phyloP scores from a whole-genome alignment of 345 rosid species.

The Eutrema japonicum region DNA sequence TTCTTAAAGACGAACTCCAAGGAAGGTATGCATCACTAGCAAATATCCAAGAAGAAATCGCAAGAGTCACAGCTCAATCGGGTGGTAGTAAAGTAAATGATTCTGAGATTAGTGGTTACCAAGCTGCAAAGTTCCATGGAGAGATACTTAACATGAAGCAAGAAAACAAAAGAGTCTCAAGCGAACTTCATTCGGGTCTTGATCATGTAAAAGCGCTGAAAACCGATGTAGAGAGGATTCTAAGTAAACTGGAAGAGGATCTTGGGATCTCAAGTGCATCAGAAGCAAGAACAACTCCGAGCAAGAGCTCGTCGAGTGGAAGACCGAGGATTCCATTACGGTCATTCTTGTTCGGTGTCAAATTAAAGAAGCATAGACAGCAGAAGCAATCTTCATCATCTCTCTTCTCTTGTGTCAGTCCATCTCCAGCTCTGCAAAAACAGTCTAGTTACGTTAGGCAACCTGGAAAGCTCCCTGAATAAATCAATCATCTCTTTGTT shows the following conservation, averaged over 20 bases:
- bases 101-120: conserved; percentile 54
- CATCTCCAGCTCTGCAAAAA: conserved; percentile 59
- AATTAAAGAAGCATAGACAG: conserved; percentile 60
- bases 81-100: conserved; percentile 45
- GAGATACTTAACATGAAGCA: conserved; percentile 91
- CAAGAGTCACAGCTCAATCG: conserved; percentile 48
- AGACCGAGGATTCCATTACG: conserved; percentile 67
- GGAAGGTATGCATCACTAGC: conserved; percentile 58
- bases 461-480: conserved; percentile 39
- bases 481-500: conserved; percentile 12
- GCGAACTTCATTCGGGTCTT: conserved; percentile 64
- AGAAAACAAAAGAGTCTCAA: conserved; percentile 70
- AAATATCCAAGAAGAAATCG: conserved; percentile 68
- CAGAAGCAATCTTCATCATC: conserved; percentile 51
- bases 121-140: conserved; percentile 85
- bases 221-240: conserved; percentile 55
- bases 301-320: conserved; percentile 31
- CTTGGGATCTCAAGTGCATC: conserved; percentile 49
- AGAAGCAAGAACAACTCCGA: conserved; percentile 38
- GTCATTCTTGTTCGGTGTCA: conserved; percentile 92
- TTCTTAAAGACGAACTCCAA: conserved; percentile 72
- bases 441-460: conserved; percentile 45
- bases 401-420: conserved; percentile 64
- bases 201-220: conserved; percentile 53
- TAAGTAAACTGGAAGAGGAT: conserved; percentile 59